Percentiles rank a stretch among this genome's conserved stretches.
phyloP scores from a whole-genome alignment of 148 eudicot species.

The Linanthus parryae region DNA sequence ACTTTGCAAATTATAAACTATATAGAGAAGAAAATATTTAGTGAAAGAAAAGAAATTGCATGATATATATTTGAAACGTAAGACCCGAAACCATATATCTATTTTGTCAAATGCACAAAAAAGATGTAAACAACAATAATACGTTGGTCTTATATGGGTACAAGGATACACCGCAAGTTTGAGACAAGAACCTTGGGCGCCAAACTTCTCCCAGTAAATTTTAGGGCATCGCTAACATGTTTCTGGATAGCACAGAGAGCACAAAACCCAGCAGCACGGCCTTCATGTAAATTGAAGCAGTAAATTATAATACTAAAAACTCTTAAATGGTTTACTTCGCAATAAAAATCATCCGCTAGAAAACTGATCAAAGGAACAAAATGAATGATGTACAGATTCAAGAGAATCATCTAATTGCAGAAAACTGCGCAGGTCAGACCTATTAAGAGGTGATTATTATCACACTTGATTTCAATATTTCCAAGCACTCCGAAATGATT shows the following conservation, averaged over 20 bases:
- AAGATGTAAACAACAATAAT: too few species aligned
- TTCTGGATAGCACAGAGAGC: conserved; percentile 86
- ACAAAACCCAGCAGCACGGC: conserved; percentile 84
- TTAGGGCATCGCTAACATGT: conserved; percentile 78
- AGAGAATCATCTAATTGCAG: too few species aligned
- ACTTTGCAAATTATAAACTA: too few species aligned
- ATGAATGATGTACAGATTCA: background rate
- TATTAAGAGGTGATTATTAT: too few species aligned
- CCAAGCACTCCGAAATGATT: too few species aligned
- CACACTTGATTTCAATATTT: too few species aligned
- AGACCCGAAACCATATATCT: background rate
- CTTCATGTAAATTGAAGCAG: conserved; percentile 30
- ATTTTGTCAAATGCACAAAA: background rate
- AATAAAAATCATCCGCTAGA: too few species aligned
- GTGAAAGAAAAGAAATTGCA: too few species aligned
- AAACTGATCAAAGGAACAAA: background rate
- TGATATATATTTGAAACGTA: background rate
- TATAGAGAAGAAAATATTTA: too few species aligned
- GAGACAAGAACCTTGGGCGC: conserved; percentile 92
- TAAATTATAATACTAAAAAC: conserved; percentile 2
- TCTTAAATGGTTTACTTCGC: background rate
- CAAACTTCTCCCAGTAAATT: conserved; percentile 66
- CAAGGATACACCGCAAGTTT: conserved; percentile 84
- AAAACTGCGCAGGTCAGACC: too few species aligned
- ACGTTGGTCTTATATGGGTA: too few species aligned